Conservation (phyloP, 139 green algal genomes). For the Gonium pectorale region DNA sequence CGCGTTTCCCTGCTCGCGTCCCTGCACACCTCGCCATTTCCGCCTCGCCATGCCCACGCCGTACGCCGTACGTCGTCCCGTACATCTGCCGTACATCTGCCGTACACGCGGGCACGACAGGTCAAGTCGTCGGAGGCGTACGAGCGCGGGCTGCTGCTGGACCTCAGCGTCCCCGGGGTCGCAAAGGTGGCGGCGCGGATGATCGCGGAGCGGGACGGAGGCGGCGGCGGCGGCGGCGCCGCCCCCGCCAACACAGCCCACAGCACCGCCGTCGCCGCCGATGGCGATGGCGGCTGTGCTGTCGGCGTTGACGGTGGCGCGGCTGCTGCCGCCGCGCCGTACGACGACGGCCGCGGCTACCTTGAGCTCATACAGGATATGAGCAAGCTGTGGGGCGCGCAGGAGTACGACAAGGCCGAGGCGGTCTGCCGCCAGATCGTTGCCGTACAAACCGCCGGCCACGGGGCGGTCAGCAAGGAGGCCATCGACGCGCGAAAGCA, state of each 20-base stretch:
- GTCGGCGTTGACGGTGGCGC: background rate
- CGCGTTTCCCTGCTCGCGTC: no score
- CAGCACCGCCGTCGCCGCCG: background rate
- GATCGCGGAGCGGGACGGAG: background rate
- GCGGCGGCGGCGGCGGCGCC: background rate
- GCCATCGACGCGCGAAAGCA: constrained; percentile 2
- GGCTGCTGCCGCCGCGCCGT: background rate
- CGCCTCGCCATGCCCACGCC: no score
- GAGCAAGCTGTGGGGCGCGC: background rate
- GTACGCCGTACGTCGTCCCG: no score
- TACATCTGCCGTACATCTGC: no score
- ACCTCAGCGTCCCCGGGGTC: background rate
- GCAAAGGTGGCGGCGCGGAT: background rate
- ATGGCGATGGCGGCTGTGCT: background rate
- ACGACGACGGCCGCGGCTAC: constrained; percentile 1
- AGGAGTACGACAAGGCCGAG: background rate
- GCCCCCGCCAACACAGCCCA: background rate
- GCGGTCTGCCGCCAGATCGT: constrained; percentile 1
- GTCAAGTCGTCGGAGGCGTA: background rate
- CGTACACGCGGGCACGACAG: no score
- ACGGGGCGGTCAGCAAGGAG: background rate
- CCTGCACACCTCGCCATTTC: no score
- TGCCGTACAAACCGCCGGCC: background rate
- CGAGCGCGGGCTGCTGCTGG: constrained; percentile 21
- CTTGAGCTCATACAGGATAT: constrained; percentile 7